phyloP scores from a whole-genome alignment of 371 early-diverging fungal genomes.

The Batrachochytrium dendrobatidis region DNA sequence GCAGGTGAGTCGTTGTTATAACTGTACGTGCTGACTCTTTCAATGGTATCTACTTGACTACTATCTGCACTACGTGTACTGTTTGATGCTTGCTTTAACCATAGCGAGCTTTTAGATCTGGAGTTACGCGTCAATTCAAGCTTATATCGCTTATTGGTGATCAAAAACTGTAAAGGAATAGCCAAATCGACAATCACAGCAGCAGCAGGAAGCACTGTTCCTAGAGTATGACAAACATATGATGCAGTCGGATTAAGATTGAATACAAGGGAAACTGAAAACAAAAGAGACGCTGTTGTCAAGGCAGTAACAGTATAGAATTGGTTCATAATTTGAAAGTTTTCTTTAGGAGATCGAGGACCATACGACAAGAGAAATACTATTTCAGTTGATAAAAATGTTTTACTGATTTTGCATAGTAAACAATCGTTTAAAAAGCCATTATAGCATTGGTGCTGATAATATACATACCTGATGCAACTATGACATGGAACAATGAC shows the following conservation, averaged over 20 bases:
- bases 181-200: background rate
- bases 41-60: no score
- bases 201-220: background rate
- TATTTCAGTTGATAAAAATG: background rate
- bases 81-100: no score
- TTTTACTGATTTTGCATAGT: background rate
- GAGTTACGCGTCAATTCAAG: background rate
- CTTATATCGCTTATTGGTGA: background rate
- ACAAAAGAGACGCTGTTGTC: background rate
- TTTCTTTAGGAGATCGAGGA: background rate
- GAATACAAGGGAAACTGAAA: background rate
- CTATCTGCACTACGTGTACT: no score
- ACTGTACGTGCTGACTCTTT: no score
- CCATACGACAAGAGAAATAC: no score
- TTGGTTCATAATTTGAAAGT: background rate
- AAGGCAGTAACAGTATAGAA: background rate
- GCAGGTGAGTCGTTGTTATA: no score
- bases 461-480: background rate
- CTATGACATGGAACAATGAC: background rate
- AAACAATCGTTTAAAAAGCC: background rate
- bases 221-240: background rate
- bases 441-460: background rate
- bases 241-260: background rate
- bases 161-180: no score
- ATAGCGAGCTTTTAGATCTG: no score